Conservation (phyloP, 2,329 filamentous ascomycete genomes). For the Akanthomyces lecanii region DNA sequence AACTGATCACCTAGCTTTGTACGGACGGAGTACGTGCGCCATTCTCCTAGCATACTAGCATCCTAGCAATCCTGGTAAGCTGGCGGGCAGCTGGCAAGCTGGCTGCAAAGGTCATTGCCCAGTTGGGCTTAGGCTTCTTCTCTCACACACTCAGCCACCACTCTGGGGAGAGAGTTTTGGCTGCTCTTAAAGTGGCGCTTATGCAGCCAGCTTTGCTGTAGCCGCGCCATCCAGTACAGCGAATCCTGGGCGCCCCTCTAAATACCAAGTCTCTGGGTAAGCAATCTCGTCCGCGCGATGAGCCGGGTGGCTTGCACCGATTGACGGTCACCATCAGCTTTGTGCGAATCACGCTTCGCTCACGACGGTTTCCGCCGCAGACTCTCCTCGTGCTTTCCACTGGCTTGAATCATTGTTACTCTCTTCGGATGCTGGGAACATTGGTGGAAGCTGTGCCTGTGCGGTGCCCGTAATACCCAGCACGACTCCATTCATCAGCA, state of each 20-base stretch:
- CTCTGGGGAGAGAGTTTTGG: conserved; percentile 1
- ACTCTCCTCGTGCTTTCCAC: not conserved
- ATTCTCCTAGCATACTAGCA: not conserved
- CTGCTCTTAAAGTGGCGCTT: conserved; percentile 14
- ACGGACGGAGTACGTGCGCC: not conserved
- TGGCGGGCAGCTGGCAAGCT: not conserved
- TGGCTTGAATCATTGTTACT: not conserved
- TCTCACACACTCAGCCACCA: conserved; percentile 19
- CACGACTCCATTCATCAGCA: not conserved
- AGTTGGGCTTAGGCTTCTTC: conserved; percentile 20
- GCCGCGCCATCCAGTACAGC: conserved; percentile 3
- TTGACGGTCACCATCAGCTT: not conserved
- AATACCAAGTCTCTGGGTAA: conserved; percentile 5
- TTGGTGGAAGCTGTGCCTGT: not conserved
- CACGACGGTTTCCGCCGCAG: not conserved
- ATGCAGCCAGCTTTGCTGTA: conserved; percentile 7
- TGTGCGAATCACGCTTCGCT: not conserved
- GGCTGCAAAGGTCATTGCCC: not conserved
- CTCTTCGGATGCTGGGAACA: not conserved
- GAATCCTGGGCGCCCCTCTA: not conserved
- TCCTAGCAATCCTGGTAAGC: too few species aligned
- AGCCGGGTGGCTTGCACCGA: conserved; percentile 11
- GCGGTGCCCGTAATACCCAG: not conserved
- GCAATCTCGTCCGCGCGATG: not conserved
- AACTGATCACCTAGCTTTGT: not conserved